Evolutionary conservation across 2,329 filamentous ascomycete species (phyloP), one percentile per base, ranked within the genome.

Genomic region (Colletotrichum echinochloae): DNA sequence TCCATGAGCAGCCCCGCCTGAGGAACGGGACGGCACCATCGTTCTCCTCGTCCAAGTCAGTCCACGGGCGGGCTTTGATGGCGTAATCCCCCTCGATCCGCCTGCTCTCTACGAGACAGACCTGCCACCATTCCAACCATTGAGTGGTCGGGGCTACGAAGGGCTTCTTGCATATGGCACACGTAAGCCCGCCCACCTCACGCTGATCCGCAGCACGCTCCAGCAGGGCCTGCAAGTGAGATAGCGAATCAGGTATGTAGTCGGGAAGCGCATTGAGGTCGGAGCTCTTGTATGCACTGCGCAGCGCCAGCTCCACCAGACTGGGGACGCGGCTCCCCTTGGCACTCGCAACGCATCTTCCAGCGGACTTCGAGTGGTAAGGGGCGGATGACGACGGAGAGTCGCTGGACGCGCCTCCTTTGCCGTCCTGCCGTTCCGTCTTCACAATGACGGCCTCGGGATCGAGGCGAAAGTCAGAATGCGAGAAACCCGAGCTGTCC

Each of bases 121-220:
- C 65, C 67, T 86, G 82, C 77, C 86, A 88, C 87, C 89, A 91
- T 75, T 91, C 90, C 9, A 91, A 79, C 89, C 90, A 91, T 74
- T 89, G 84, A 0, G 86, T 81, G 4, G 84, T 78, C 3, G 89
- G 86, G 28, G 87, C 80, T 8, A 89, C 79, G 5, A 87, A 83
- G 11, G 77, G 75, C 35, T 83, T 83, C 30, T 78, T 74, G 74
- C 90, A 91, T 0, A 83, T 79, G 1, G 86, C 85, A 74, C 90
- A 91, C 2, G 75, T 75, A 35, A 85, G 74, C 1, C 86, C 85
- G 5, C 88, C 88, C 0, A 78, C 78, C 46, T 86, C 81, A 46
- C 83, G 83, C 70, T 85, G 82, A 5, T 74, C 72, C 0, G 77
- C 74, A 4, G 84, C 81, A 14, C 79, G 79, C 11, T 80, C 78